Conservation (phyloP, 2,329 filamentous ascomycete genomes). For the Neonectria punicea region DNA sequence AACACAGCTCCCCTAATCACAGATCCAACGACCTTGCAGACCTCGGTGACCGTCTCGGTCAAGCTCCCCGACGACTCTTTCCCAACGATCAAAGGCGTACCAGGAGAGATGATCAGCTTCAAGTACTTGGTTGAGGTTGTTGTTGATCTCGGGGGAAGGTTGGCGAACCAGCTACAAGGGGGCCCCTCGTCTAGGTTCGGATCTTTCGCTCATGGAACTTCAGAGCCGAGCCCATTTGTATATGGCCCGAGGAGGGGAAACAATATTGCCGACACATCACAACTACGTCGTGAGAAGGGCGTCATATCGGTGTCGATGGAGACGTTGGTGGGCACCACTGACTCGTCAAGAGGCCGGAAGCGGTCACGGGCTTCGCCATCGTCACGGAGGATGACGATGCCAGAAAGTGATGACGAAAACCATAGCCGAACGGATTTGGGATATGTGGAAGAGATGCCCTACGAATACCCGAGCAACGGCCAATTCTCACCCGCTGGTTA, state of each 20-base stretch:
- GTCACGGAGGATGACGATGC: conserved; percentile 42
- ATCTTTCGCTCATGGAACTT: conserved; percentile 42
- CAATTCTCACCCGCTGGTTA: conserved; percentile 39
- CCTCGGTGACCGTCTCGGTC: conserved; percentile 84
- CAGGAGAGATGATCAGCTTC: conserved; percentile 94
- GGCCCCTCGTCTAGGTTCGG: conserved; percentile 59
- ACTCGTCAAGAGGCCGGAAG: conserved; percentile 65
- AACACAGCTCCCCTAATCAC: conserved; percentile 89
- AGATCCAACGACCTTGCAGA: conserved; percentile 80
- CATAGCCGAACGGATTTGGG: conserved; percentile 37
- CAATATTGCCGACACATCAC: conserved; percentile 87
- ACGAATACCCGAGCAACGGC: conserved; percentile 31
- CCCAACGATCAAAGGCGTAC: conserved; percentile 89
- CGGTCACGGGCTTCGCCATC: conserved; percentile 38
- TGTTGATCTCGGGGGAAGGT: conserved; percentile 88
- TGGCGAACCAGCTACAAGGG: conserved; percentile 77
- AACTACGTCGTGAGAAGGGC: conserved; percentile 86
- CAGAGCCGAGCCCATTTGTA: conserved; percentile 41
- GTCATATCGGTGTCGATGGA: conserved; percentile 91
- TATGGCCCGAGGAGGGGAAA: conserved; percentile 54
- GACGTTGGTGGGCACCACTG: conserved; percentile 85
- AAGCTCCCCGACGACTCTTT: conserved; percentile 91
- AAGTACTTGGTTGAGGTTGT: conserved; percentile 94
- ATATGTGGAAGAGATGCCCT: conserved; percentile 36
- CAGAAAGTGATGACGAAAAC: conserved; percentile 48